phyloP scores from a whole-genome alignment of 306 rosid genomes.

The Sicyos baderoa region DNA sequence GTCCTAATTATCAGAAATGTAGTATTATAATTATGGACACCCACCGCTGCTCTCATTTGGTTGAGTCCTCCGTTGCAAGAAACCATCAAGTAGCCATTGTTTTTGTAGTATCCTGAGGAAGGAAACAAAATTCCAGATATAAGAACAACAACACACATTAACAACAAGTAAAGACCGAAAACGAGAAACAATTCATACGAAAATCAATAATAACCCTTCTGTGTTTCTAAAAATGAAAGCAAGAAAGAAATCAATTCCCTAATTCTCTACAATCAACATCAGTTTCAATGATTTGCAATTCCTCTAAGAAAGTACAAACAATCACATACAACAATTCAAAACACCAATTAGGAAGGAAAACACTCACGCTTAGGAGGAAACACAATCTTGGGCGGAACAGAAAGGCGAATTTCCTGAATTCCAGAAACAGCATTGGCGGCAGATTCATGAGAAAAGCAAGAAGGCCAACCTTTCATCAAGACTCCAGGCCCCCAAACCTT shows the following conservation, averaged over 20 bases:
- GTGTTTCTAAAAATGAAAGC: background rate
- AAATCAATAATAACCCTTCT: constrained; percentile 4
- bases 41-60: constrained; percentile 71
- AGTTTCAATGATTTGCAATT: background rate
- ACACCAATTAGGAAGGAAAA: background rate
- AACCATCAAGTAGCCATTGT: constrained; percentile 60
- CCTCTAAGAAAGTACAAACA: background rate
- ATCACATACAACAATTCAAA: background rate
- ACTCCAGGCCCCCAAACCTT: constrained; percentile 24
- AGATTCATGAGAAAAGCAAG: constrained; percentile 22
- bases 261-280: background rate
- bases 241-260: background rate
- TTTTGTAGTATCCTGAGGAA: constrained; percentile 42
- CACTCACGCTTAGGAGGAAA: constrained; percentile 22
- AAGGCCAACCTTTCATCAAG: constrained; percentile 24
- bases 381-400: constrained; percentile 12
- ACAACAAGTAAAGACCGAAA: background rate
- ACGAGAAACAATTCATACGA: background rate
- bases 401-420: constrained; percentile 25
- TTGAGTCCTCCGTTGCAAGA: constrained; percentile 72
- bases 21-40: no score
- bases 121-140: background rate
- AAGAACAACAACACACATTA: background rate
- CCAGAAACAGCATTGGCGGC: constrained; percentile 18
- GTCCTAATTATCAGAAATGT: background rate